Percentiles rank a stretch among this genome's conserved stretches.
Evolutionary conservation across 2,329 filamentous ascomycete genomes (phyloP).

Genomic region (Coleophoma crateriformis): DNA sequence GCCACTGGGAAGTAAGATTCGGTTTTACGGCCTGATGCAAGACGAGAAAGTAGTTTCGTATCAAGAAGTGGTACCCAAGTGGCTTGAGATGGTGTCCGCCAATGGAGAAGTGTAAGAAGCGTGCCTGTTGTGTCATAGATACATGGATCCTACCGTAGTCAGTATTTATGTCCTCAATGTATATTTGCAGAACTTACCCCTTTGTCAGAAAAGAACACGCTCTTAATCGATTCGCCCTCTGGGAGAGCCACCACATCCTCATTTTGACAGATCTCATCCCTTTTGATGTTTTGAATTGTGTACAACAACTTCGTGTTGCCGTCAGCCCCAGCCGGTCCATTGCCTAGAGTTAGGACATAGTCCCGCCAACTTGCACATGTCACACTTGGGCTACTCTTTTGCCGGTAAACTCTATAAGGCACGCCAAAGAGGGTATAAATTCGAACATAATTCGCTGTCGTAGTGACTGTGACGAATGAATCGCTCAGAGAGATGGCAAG

Average conservation of each 20-base stretch:
- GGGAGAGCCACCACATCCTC: conserved; percentile 87
- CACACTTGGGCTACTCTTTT: conserved; percentile 85
- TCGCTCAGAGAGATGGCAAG: conserved; percentile 87
- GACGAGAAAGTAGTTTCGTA: conserved; percentile 75
- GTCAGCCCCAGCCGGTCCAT: conserved; percentile 76
- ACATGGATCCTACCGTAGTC: conserved; percentile 67
- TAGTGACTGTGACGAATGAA: conserved; percentile 85
- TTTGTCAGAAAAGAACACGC: conserved; percentile 84
- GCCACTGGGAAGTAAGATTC: conserved; percentile 95
- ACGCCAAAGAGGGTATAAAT: conserved; percentile 92
- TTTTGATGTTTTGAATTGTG: conserved; percentile 90
- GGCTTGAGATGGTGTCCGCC: conserved; percentile 80
- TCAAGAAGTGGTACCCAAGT: conserved; percentile 91
- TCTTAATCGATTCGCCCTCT: conserved; percentile 66
- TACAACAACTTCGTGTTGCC: conserved; percentile 77
- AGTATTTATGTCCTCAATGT: neutral
- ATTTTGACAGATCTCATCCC: conserved; percentile 89
- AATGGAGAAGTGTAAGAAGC: conserved; percentile 81
- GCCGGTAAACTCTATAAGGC: conserved; percentile 81
- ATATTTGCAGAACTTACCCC: conserved; percentile 55
- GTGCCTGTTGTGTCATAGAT: conserved; percentile 94
- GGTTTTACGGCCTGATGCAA: conserved; percentile 77
- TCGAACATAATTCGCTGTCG: conserved; percentile 80
- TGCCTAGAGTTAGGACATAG: conserved; percentile 94
- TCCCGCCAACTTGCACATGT: conserved; percentile 93